These are phyloP conservation scores for Xylariaceae sp. DNA, from an alignment of 2,329 filamentous ascomycete species.

Conservation along the genomic window DNA sequence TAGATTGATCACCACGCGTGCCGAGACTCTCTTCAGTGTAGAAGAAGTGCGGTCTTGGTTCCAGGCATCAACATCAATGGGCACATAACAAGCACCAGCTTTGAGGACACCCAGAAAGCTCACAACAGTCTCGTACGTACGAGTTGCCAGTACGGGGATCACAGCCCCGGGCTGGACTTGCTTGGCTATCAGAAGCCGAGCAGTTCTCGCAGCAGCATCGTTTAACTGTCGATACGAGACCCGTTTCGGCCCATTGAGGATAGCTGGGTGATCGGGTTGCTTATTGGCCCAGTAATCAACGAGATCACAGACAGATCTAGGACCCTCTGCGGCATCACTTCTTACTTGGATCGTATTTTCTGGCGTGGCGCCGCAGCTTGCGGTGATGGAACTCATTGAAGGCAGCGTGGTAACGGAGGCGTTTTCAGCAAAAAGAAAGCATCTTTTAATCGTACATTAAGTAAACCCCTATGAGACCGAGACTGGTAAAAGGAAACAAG, in stretches of 20 bases:
- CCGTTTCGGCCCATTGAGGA: not conserved
- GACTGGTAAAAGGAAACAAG: too few species aligned
- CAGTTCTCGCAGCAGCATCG: not conserved
- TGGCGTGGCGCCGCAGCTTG: too few species aligned
- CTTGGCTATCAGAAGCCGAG: not conserved
- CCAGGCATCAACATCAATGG: slow-evolving; percentile 13
- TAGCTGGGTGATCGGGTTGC: not conserved
- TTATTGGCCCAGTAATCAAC: not conserved
- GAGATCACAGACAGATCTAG: not conserved
- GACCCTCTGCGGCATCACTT: not conserved
- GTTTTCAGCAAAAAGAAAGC: too few species aligned
- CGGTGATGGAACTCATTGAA: too few species aligned
- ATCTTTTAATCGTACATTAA: too few species aligned
- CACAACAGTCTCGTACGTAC: slow-evolving; percentile 11
- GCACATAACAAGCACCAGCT: slow-evolving; percentile 14
- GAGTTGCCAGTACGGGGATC: slow-evolving; percentile 11
- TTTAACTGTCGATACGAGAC: not conserved
- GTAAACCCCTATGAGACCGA: too few species aligned
- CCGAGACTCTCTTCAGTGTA: slow-evolving; percentile 1
- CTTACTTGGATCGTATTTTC: not conserved
- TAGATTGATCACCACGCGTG: slow-evolving; percentile 1
- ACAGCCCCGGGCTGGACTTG: not conserved
- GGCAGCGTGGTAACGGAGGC: too few species aligned
- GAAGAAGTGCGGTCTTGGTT: slow-evolving; percentile 3
- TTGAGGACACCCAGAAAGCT: slow-evolving; percentile 10